Conservation (phyloP, 176 grass and related monocot species). For the Rhynchospora pubera region DNA sequence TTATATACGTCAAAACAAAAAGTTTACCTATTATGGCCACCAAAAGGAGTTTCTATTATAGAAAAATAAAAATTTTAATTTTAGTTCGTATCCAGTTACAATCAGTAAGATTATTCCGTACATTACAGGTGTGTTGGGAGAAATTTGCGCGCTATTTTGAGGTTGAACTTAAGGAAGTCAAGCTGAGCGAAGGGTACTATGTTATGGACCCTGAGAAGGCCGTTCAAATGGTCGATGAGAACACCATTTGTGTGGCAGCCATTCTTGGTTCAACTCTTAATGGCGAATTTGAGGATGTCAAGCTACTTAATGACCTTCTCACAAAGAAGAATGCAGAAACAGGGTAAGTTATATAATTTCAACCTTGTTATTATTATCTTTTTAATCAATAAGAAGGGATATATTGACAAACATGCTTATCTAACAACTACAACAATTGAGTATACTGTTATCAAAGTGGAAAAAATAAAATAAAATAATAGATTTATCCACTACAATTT, state of each 20-base stretch:
- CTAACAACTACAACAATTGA: neutral
- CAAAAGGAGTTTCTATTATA: neutral
- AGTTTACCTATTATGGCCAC: neutral
- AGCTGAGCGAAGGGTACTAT: slow-evolving; percentile 66
- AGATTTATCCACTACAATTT: neutral
- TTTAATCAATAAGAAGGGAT: neutral
- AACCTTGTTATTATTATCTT: neutral
- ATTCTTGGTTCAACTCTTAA: slow-evolving; percentile 91
- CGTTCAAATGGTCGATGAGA: slow-evolving; percentile 80
- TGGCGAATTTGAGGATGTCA: slow-evolving; percentile 89
- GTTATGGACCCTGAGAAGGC: slow-evolving; percentile 79
- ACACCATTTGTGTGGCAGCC: slow-evolving; percentile 88
- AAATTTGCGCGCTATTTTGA: slow-evolving; percentile 92
- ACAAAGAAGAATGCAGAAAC: slow-evolving; percentile 66
- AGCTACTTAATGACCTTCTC: slow-evolving; percentile 70
- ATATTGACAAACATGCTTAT: neutral
- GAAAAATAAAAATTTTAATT: neutral
- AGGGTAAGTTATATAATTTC: slow-evolving; percentile 31
- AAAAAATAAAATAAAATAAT: neutral
- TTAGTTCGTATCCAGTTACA: neutral
- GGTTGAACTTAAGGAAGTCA: slow-evolving; percentile 90
- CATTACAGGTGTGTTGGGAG: slow-evolving; percentile 79
- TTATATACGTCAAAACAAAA: neutral
- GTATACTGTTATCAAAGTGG: neutral
- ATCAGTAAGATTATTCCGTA: neutral